Conservation (phyloP, 2,329 filamentous ascomycete species). For the Helotiales sp. region DNA sequence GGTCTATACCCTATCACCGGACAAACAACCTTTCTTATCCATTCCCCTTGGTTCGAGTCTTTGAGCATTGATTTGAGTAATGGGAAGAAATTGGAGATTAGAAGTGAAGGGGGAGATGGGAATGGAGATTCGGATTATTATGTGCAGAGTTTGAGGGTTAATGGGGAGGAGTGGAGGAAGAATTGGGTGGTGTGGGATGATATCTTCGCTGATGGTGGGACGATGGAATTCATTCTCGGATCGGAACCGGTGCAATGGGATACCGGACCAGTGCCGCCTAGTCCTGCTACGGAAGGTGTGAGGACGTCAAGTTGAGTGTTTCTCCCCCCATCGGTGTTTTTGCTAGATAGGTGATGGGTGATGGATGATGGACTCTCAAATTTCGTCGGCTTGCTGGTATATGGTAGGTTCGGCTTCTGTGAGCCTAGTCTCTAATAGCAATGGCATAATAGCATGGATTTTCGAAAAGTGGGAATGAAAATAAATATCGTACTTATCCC, state of each 20-base stretch:
- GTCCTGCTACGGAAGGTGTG: constrained; percentile 6
- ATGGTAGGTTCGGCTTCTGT: too few relatives aligned
- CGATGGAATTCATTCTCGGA: constrained; percentile 63
- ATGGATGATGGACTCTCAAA: too few relatives aligned
- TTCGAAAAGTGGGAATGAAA: too few relatives aligned
- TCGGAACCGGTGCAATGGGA: constrained; percentile 53
- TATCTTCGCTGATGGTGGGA: constrained; percentile 63
- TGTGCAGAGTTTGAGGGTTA: constrained; percentile 66
- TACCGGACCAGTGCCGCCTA: constrained; percentile 52
- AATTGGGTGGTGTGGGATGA: constrained; percentile 64
- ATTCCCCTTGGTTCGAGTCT: constrained; percentile 61
- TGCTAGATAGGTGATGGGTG: too few relatives aligned
- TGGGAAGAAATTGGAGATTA: constrained; percentile 55
- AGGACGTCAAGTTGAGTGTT: too few relatives aligned
- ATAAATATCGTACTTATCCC: too few relatives aligned
- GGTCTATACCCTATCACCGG: constrained; percentile 68
- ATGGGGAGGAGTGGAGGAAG: constrained; percentile 61
- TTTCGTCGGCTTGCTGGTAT: too few relatives aligned
- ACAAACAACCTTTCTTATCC: constrained; percentile 66
- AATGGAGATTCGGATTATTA: constrained; percentile 50
- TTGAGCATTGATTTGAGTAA: constrained; percentile 59
- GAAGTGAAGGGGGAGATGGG: constrained; percentile 49
- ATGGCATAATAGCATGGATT: too few relatives aligned
- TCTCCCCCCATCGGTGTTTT: too few relatives aligned
- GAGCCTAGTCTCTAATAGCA: too few relatives aligned